Base-by-base conservation (phyloP, 176 grass and related monocot genomes). In the Olyra latifolia region DNA sequence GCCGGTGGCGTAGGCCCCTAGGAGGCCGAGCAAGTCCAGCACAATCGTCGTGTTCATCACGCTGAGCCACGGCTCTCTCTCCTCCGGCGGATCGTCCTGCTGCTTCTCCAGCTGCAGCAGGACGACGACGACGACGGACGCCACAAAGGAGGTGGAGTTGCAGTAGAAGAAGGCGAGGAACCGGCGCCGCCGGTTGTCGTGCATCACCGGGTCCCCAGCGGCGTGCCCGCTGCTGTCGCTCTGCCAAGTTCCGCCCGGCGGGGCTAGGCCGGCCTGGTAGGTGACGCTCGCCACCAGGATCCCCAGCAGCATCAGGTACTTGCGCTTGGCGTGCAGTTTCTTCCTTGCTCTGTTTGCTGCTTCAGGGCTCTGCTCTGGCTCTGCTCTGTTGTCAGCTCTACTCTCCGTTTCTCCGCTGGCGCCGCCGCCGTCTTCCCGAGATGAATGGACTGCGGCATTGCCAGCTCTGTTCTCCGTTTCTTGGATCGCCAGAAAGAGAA, bases 1-100 rank as follows among this genome's bases (percentile, higher is more conserved):
- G 16, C 80, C 80, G 7, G 80, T 59, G 0, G 69, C 80, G 4
- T 83, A 73, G 2, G 80, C 70, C 35, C 0, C 70, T 5, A 83
- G 54, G 14, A 89, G 78, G 4, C 81, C 42, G 9, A 84, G 71
- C 58, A 89, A 38, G 58, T 89, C 81, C 24, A 79, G 29, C 12
- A 66, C 14, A 15, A 79, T 79, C 7, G n/a, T 32, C 1, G n/a
- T 41, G 62, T 66, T 66, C 76, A 79, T 79, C 10, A 65, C 76
- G 7, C 15, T 66, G 61, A 66, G 57, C 16, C 27, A 75, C n/a
- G 11, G 41, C 0, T 22, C 19, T 4, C 32, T 35, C 0, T 20
- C 24, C 23, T 42, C 0, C 0, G 49, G 6, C 23, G 54, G 58
- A 35, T 35, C 32, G 32, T 35, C 32, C 42, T 2, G 1, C n/a